Conservation (phyloP, 2,329 filamentous ascomycete genomes). For the Penicillium sp. region DNA sequence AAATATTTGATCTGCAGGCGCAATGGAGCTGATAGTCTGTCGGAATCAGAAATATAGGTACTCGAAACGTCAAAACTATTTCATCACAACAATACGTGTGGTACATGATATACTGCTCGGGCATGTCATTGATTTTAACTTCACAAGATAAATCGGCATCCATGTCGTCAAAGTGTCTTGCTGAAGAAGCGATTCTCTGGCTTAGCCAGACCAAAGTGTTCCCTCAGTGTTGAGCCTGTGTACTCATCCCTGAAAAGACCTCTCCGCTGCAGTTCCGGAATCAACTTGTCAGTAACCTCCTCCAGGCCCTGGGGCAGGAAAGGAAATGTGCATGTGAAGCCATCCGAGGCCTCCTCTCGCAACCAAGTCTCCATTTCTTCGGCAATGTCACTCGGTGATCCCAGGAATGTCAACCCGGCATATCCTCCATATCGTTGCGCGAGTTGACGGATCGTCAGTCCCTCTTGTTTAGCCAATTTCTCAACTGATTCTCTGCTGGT, state of each 20-base stretch:
- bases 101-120: too few relatives aligned
- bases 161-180: background rate
- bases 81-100: too few relatives aligned
- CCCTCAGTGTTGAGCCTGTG: conserved; percentile 53
- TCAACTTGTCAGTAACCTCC: conserved; percentile 49
- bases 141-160: too few relatives aligned
- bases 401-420: conserved; percentile 54
- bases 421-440: conserved; percentile 55
- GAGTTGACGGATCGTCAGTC: conserved; percentile 54
- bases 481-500: conserved; percentile 49
- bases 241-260: conserved; percentile 57
- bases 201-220: conserved; percentile 56
- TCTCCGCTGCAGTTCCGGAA: conserved; percentile 55
- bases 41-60: too few relatives aligned
- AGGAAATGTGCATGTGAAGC: conserved; percentile 54
- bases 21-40: too few relatives aligned
- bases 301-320: conserved; percentile 55
- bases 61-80: too few relatives aligned
- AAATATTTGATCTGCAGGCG: too few relatives aligned
- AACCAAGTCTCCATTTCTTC: conserved; percentile 55
- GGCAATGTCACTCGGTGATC: conserved; percentile 51
- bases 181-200: conserved; percentile 46
- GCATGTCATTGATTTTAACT: too few relatives aligned
- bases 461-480: conserved; percentile 48
- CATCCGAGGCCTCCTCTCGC: conserved; percentile 51